Conservation (phyloP, 306 rosid species). For the Casuarina equisetifolia region DNA sequence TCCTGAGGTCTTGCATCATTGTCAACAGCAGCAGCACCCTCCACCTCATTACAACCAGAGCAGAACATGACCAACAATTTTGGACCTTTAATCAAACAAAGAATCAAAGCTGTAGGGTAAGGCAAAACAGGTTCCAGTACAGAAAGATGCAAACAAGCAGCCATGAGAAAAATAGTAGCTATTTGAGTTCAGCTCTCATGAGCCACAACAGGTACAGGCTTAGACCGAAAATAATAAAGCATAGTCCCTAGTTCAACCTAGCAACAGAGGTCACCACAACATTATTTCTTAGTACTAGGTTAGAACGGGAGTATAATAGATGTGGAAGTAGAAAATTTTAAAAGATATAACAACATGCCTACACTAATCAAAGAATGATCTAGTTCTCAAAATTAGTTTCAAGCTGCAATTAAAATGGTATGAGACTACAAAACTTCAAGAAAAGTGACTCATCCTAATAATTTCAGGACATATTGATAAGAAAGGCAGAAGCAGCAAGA, state of each 20-base stretch:
- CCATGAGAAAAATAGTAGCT: background rate
- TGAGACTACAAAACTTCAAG: background rate
- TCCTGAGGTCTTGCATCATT: conserved; percentile 36
- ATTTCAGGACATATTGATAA: conserved; percentile 21
- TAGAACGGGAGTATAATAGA: background rate
- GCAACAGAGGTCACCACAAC: background rate
- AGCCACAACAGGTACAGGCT: background rate
- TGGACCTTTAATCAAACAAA: conserved; percentile 65
- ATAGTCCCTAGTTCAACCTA: background rate
- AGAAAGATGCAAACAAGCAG: background rate
- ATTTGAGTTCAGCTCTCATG: background rate
- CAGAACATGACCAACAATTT: conserved; percentile 63
- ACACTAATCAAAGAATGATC: background rate
- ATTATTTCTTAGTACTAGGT: background rate
- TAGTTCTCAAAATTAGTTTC: background rate
- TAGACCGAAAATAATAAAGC: background rate
- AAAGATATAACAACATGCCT: background rate
- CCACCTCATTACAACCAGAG: conserved; percentile 54
- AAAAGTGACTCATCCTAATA: background rate
- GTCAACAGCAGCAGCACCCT: conserved; percentile 32
- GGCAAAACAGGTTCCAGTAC: background rate
- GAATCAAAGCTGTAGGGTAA: conserved; percentile 22
- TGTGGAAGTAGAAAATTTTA: background rate
- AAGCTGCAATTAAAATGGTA: background rate
- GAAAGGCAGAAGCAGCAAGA: conserved; percentile 12